Base-by-base conservation (phyloP, 768 basidiomycete species). In the Russula lepida region DNA sequence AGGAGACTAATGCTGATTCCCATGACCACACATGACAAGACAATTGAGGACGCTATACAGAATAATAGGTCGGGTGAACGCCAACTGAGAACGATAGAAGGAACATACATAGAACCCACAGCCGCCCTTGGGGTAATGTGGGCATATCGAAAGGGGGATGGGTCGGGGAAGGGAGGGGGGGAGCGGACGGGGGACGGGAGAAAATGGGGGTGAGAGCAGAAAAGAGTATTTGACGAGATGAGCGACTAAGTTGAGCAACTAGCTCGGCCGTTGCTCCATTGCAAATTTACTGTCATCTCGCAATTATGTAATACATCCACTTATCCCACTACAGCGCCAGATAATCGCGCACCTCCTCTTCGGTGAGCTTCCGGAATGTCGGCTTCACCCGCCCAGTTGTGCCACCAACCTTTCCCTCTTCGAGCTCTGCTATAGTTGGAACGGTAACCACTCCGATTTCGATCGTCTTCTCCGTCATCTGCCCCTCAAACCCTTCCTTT, bases 401-500 rank as follows among this genome's bases (percentile, higher is more conserved):
- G 56, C 80, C 82, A 48, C 85, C 84, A 66, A 86, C 77, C 75
- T 86, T 85, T 47, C 83, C 86, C 43, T 81, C 83, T 68, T 87
- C 86, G 39, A 86, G 77, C 59, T 86, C 85, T 50, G 80, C 80
- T 23, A 74, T 69, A 13, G 88, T 89, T 8, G 93, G 92, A 17
- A 95, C 89, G 53, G 93, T 95, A 65, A 98, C 84, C 43, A 99
- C 86, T 35, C 97, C 97, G 54, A 99, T 92, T 77, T 99, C 97
- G 70, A 99, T 97, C 49, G 97, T 99, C 79, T 97, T 95, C 76
- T 98, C 97, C 30, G 95, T 98, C 95, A 99, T 98, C 71, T 98
- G 92, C n/a, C 97, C 97, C 74, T 99, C 97, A 69, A 98, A 99
- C 4, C 97, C 95, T 76, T 98, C 97, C 76, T 99, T 98, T 66